Evolutionary conservation across 495 filamentous ascomycete genomes (phyloP).

Genomic region (Talaromyces thailandensis): DNA sequence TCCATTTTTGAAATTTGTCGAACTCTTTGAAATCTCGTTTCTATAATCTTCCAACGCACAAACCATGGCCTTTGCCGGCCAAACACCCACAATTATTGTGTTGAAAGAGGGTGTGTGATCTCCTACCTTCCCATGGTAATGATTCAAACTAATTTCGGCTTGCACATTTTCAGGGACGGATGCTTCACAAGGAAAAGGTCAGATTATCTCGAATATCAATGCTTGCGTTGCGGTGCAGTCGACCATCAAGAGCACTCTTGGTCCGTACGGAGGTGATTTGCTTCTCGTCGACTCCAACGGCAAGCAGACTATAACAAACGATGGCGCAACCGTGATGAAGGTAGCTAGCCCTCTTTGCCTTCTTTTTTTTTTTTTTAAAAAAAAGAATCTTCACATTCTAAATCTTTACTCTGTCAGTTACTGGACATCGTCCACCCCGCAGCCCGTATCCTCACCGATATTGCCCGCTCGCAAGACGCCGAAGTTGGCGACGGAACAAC

Average conservation of each 20-base stretch:
- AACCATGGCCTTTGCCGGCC: constrained; percentile 90
- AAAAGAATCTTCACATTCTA: too few relatives aligned
- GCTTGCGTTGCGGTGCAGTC: constrained; percentile 95
- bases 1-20: background rate
- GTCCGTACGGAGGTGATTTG: constrained; percentile 96
- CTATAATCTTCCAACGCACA: background rate
- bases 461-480: constrained; percentile 96
- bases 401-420: constrained; percentile 43
- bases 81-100: constrained; percentile 97
- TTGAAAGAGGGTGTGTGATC: constrained; percentile 80
- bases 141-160: constrained; percentile 3
- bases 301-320: constrained; percentile 94
- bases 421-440: constrained; percentile 98
- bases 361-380: background rate
- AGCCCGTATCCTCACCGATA: constrained; percentile 95
- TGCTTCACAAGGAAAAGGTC: constrained; percentile 90
- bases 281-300: constrained; percentile 94
- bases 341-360: constrained; percentile 41
- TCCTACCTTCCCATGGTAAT: background rate
- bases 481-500: constrained; percentile 98
- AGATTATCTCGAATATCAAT: constrained; percentile 98
- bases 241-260: constrained; percentile 88
- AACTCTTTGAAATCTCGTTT: background rate
- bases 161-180: constrained; percentile 65
- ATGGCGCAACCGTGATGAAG: constrained; percentile 99